A percentile compares a stretch with the other conserved stretches of the same genome.
These are phyloP conservation scores for Rhodotorula paludigena DNA, from an alignment of 768 basidiomycete species.

Conservation along the genomic window DNA sequence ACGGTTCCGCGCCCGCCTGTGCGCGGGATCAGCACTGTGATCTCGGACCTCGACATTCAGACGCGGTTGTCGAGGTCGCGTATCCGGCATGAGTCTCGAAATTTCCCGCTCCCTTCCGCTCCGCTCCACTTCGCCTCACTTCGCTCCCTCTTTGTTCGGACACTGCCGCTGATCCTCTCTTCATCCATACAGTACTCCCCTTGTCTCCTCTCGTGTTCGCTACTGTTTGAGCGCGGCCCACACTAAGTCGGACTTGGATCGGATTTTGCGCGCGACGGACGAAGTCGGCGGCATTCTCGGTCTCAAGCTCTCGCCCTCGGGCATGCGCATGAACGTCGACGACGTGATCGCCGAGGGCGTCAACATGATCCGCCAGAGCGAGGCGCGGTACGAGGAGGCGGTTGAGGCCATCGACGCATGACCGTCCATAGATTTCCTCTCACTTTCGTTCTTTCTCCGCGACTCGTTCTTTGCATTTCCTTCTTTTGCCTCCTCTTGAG, in stretches of 20 bases:
- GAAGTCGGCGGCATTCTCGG: slow-evolving; percentile 86
- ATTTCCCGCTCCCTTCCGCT: no score
- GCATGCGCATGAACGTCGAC: slow-evolving; percentile 50
- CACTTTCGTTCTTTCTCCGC: no score
- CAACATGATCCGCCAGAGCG: slow-evolving; percentile 20
- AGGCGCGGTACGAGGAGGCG: slow-evolving; percentile 3
- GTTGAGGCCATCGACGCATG: neutral
- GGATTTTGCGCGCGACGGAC: slow-evolving; percentile 75
- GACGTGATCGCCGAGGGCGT: slow-evolving; percentile 33
- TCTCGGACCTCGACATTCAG: slow-evolving; percentile 46
- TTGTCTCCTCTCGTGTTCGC: slow-evolving; percentile 78
- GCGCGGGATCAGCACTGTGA: slow-evolving; percentile 46
- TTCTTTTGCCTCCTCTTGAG: no score
- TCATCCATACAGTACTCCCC: no score
- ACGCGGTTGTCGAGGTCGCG: no score
- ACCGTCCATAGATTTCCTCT: neutral
- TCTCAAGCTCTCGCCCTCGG: slow-evolving; percentile 67
- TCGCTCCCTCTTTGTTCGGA: no score
- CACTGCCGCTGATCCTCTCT: no score
- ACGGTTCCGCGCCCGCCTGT: slow-evolving; percentile 46
- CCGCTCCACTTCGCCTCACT: no score
- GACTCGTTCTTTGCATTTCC: no score
- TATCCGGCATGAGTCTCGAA: no score
- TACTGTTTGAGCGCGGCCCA: slow-evolving; percentile 93
- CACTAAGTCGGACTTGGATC: slow-evolving; percentile 94